Base-by-base conservation (phyloP, 768 basidiomycete genomes). In the Termitomyces sp. region DNA sequence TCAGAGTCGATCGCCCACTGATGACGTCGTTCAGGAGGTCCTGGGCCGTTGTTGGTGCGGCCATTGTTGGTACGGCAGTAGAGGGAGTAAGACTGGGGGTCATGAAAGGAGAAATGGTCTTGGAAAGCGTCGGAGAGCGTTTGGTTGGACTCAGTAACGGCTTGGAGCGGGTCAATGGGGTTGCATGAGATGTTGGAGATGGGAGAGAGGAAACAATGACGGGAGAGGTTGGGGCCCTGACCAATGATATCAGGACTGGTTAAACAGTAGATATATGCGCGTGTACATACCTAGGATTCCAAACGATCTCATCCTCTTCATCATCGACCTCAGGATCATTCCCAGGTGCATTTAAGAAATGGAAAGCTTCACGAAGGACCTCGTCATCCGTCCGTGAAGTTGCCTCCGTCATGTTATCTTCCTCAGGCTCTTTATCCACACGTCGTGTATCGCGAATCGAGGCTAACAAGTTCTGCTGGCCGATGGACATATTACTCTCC, bases 321-420 rank as follows among this genome's bases (percentile, higher is more conserved):
- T 80, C 80, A 3, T 81, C 79, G 36, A 65, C 80, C n/a, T 91
- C 89, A 3, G 84, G 84, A 7, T 83, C 80, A 0, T 80, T 78
- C 3, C 79, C 78, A 32, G 66, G 72, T 27, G 70, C 78, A 63
- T 80, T 64, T 45, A 77, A 60, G 47, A 68, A 70, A 25, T 79
- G 70, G 63, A 91, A 86, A 5, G 83, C 88, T 11, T 85, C 81
- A 11, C 77, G 80, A 32, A 97, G 80, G 0, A 88, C 84, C 63
- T 96, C 96, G 58, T 93, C 91, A 43, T 93, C 91, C 2, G 88
- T 90, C 39, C 78, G 81, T 10, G 83, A 88, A 25, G 85, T 85
- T 45, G 81, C 76, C 18, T 87, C 91, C 41, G 82, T 83, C 60
- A 80, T 80, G 47, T 82, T 79, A 16, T 88, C 90, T 20, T 86